Percentiles rank a stretch among this genome's conserved stretches.
These are phyloP conservation scores for Backusella parvicylindrica DNA, from an alignment of 192 early-diverging fungal species.

Conservation along the genomic window DNA sequence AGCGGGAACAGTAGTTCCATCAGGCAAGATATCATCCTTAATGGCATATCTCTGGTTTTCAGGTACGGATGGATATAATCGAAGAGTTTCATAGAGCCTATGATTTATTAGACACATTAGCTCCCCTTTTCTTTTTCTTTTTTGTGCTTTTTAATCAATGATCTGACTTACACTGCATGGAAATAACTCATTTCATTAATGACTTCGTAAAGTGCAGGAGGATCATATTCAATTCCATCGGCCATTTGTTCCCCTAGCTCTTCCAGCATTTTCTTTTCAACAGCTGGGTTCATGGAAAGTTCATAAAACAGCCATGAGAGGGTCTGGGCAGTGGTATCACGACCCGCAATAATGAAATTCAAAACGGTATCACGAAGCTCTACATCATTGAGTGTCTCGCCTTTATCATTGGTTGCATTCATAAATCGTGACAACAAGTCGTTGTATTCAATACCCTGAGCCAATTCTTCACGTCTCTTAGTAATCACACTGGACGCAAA, in stretches of 20 bases:
- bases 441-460: not conserved
- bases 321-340: slow-evolving; percentile 47
- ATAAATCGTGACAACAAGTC: slow-evolving; percentile 32
- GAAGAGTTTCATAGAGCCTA: slow-evolving; percentile 47
- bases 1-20: slow-evolving; percentile 46
- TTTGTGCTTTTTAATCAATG: not conserved
- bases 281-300: slow-evolving; percentile 31
- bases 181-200: slow-evolving; percentile 27
- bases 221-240: slow-evolving; percentile 14
- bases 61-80: slow-evolving; percentile 67
- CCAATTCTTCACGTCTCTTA: slow-evolving; percentile 23
- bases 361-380: slow-evolving; percentile 32
- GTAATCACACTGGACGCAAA: slow-evolving; percentile 20
- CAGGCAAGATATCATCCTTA: slow-evolving; percentile 54
- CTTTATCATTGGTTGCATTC: slow-evolving; percentile 20
- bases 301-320: slow-evolving; percentile 46
- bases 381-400: slow-evolving; percentile 3
- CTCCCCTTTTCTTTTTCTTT: no score
- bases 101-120: no score
- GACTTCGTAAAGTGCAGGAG: slow-evolving; percentile 17
- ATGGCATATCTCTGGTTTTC: slow-evolving; percentile 47
- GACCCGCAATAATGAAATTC: slow-evolving; percentile 35
- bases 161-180: slow-evolving; percentile 29
- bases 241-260: slow-evolving; percentile 29
- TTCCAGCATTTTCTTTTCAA: slow-evolving; percentile 37